Conservation (phyloP, 306 rosid genomes). For the Acacia confusa region DNA sequence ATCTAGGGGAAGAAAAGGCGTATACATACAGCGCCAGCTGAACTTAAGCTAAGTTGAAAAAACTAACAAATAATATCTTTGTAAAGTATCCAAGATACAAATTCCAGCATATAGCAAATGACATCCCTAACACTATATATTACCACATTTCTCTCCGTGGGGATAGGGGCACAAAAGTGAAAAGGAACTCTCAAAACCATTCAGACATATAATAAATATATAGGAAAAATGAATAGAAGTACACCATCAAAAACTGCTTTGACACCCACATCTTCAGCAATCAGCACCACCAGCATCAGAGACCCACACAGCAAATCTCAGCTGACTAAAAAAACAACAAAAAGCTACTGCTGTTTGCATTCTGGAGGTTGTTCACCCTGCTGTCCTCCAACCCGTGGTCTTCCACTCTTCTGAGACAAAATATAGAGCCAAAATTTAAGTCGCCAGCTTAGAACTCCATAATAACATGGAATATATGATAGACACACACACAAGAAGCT, state of each 20-base stretch:
- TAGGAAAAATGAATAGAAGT: conserved; percentile 31
- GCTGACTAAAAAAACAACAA: not conserved
- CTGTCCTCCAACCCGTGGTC: conserved; percentile 46
- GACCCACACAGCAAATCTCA: conserved; percentile 28
- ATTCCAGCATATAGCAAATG: conserved; percentile 39
- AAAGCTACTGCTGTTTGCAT: conserved; percentile 85
- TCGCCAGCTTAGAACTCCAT: too few relatives aligned
- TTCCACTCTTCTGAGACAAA: conserved; percentile 61
- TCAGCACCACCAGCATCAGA: conserved; percentile 25
- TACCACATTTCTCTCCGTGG: conserved; percentile 16
- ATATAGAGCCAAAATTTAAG: not conserved
- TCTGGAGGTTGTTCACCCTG: conserved; percentile 86
- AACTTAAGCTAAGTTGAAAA: not conserved
- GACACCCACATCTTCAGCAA: conserved; percentile 30
- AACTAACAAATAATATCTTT: not conserved
- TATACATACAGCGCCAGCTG: not conserved
- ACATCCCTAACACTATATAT: conserved; percentile 40
- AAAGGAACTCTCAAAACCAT: conserved; percentile 36
- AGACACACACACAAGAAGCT: not conserved
- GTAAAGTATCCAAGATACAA: conserved; percentile 23
- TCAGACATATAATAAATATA: conserved; percentile 22
- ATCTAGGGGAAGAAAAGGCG: not conserved
- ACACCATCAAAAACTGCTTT: conserved; percentile 54
- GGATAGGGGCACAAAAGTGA: conserved; percentile 12
- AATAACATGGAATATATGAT: not conserved